phyloP scores from a whole-genome alignment of 2,329 filamentous ascomycete genomes.

The Ophiostoma ips region DNA sequence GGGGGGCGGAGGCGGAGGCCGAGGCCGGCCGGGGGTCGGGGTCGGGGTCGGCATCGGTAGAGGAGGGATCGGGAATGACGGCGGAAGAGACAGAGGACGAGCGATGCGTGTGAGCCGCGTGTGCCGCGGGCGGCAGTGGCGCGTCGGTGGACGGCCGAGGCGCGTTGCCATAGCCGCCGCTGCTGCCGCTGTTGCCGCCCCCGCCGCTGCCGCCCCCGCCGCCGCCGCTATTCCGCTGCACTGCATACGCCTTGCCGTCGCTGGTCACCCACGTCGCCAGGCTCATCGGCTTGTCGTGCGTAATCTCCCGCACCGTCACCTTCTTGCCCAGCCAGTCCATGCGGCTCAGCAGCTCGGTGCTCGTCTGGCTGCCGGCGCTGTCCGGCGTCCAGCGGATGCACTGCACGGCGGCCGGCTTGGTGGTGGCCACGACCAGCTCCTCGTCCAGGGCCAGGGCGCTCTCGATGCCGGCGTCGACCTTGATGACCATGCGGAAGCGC shows the following conservation, averaged over 20 bases:
- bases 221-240: slow-evolving; percentile 47
- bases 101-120: not conserved
- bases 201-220: not conserved
- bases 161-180: too few species aligned
- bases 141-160: not conserved
- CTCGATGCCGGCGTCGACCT: slow-evolving; percentile 88
- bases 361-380: slow-evolving; percentile 67
- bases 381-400: slow-evolving; percentile 93
- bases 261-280: slow-evolving; percentile 82
- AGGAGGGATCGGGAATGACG: not conserved
- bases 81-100: not conserved
- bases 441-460: slow-evolving; percentile 81
- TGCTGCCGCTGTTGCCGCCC: not conserved
- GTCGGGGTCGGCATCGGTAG: not conserved
- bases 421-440: slow-evolving; percentile 81
- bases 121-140: not conserved
- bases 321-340: slow-evolving; percentile 80
- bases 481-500: slow-evolving; percentile 93
- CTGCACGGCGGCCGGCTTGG: slow-evolving; percentile 86
- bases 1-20: not conserved
- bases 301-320: slow-evolving; percentile 65
- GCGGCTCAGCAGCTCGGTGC: slow-evolving; percentile 74
- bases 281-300: slow-evolving; percentile 93
- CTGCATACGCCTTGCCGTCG: slow-evolving; percentile 79
- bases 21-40: not conserved